These are phyloP conservation scores for Dichotomocladium elegans DNA, from an alignment of 371 early-diverging fungal genomes.

Conservation along the genomic window DNA sequence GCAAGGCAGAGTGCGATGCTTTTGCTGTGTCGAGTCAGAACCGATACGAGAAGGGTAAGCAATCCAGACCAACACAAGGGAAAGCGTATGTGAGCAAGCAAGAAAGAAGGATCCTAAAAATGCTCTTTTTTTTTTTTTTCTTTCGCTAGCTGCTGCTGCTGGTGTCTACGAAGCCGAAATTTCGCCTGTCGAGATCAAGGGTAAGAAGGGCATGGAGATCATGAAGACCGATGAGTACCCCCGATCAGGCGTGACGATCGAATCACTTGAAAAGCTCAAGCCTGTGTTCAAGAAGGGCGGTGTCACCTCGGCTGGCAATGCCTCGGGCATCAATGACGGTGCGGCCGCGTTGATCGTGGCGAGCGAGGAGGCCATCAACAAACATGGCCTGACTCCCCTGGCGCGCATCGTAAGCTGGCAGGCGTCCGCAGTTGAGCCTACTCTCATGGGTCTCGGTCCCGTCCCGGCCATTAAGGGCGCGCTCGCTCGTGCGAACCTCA, in stretches of 20 bases:
- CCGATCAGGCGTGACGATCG: conserved; percentile 79
- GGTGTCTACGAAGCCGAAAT: conserved; percentile 84
- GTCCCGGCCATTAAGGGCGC: conserved; percentile 89
- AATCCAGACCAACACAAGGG: background rate
- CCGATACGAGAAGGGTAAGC: conserved; percentile 73
- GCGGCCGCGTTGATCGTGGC: conserved; percentile 91
- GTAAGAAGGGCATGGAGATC: conserved; percentile 62
- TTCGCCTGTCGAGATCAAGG: conserved; percentile 81
- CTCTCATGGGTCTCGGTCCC: conserved; percentile 92
- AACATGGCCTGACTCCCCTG: conserved; percentile 77
- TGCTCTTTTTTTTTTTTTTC: background rate
- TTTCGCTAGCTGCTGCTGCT: conserved; percentile 35
- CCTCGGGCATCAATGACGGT: conserved; percentile 96
- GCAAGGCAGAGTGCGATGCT: conserved; percentile 83
- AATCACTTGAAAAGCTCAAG: conserved; percentile 72
- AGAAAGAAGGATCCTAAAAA: background rate
- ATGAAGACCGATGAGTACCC: conserved; percentile 88
- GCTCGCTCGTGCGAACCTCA: conserved; percentile 77
- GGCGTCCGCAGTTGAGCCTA: conserved; percentile 81
- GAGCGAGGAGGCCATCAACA: conserved; percentile 80
- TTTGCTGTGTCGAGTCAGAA: conserved; percentile 84
- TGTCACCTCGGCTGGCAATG: conserved; percentile 92
- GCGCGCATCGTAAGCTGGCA: conserved; percentile 88
- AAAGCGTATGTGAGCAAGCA: background rate
- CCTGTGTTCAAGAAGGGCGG: conserved; percentile 93